These are phyloP conservation scores for Willaertia magna DNA, from an alignment of 208 protist species.

Conservation along the genomic window DNA sequence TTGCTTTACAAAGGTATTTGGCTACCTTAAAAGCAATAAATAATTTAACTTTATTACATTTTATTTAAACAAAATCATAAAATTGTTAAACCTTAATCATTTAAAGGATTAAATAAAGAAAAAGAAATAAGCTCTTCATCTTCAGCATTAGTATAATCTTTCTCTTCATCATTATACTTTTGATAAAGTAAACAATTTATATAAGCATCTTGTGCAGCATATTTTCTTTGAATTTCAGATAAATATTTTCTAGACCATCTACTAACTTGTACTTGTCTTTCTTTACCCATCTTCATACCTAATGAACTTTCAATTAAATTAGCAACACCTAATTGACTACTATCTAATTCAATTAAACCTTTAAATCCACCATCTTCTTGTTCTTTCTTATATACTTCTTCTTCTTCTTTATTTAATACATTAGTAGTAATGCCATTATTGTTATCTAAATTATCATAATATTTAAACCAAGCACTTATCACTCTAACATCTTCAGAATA, in stretches of 20 bases:
- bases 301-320: background rate
- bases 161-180: background rate
- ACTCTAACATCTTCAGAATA: background rate
- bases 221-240: background rate
- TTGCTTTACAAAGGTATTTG: no score
- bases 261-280: background rate
- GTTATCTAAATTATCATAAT: background rate
- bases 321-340: background rate
- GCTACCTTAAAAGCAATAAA: no score
- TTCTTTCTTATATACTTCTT: no score
- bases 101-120: background rate
- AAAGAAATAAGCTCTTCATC: background rate
- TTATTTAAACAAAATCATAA: no score
- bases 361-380: background rate
- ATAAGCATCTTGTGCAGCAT: background rate
- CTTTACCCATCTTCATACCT: background rate
- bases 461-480: background rate
- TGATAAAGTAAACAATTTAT: background rate
- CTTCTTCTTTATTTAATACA: no score
- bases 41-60: no score
- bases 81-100: no score
- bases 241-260: background rate
- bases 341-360: background rate
- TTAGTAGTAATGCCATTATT: no score
- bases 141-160: background rate